Evolutionary conservation across 768 basidiomycete species (phyloP).

Genomic region (Paxillus ammoniavirescens): DNA sequence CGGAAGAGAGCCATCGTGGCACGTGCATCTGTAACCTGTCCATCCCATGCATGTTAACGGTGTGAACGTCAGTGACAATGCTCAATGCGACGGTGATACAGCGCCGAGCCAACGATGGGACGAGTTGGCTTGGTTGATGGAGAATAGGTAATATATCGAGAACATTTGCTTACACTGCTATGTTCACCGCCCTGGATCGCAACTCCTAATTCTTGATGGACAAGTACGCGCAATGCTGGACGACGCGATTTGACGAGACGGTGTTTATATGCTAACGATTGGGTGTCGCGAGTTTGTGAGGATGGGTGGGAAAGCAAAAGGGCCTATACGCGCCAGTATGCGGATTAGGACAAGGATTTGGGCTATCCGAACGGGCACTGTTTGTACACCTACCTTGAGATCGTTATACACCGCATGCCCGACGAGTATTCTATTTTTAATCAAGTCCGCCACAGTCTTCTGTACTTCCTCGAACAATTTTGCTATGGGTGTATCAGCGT

Average conservation of each 20-base stretch:
- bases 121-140: neutral
- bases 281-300: slow-evolving; percentile 66
- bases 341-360: neutral
- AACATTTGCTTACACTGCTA: slow-evolving; percentile 64
- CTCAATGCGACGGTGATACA: neutral
- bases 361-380: neutral
- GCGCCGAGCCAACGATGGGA: neutral
- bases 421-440: slow-evolving; percentile 77
- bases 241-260: slow-evolving; percentile 59
- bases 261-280: slow-evolving; percentile 56
- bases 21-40: slow-evolving; percentile 85
- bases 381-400: slow-evolving; percentile 51
- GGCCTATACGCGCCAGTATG: slow-evolving; percentile 33
- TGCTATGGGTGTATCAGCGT: slow-evolving; percentile 41
- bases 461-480: slow-evolving; percentile 80
- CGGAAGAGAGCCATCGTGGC: slow-evolving; percentile 95
- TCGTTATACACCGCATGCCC: slow-evolving; percentile 94
- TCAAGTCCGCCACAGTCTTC: slow-evolving; percentile 66
- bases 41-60: neutral
- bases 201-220: slow-evolving; percentile 73
- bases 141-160: neutral
- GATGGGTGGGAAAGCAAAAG: slow-evolving; percentile 73
- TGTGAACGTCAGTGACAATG: no score
- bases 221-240: slow-evolving; percentile 78
- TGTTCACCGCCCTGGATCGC: slow-evolving; percentile 89